These are phyloP conservation scores for Fusarium xylarioides DNA, from an alignment of 2,329 filamentous ascomycete species.

Conservation along the genomic window DNA sequence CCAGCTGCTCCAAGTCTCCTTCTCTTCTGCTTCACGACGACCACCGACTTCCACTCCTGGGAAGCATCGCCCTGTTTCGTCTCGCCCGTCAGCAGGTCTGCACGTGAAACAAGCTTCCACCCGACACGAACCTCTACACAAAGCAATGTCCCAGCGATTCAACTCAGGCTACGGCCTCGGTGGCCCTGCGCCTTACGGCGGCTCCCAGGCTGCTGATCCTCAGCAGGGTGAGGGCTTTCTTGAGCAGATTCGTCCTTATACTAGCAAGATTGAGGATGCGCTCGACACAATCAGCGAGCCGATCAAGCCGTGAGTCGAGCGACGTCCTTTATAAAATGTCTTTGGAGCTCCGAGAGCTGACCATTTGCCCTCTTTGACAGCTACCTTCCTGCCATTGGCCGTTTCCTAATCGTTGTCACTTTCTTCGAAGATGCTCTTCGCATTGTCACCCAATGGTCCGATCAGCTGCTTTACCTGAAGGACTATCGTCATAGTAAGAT, in stretches of 20 bases:
- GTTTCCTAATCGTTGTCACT: slow-evolving; percentile 97
- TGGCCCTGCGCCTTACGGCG: slow-evolving; percentile 73
- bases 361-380: slow-evolving; percentile 56
- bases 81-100: slow-evolving; percentile 42
- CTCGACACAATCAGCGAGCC: slow-evolving; percentile 89
- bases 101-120: slow-evolving; percentile 30
- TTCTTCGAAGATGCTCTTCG: slow-evolving; percentile 96
- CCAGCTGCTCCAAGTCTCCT: slow-evolving; percentile 2
- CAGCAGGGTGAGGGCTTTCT: slow-evolving; percentile 70
- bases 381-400: slow-evolving; percentile 92
- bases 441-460: slow-evolving; percentile 97
- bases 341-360: slow-evolving; percentile 26
- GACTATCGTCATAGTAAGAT: slow-evolving; percentile 91
- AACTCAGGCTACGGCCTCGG: slow-evolving; percentile 86
- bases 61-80: slow-evolving; percentile 19
- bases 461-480: slow-evolving; percentile 91
- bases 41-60: not conserved
- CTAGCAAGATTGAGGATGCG: slow-evolving; percentile 97
- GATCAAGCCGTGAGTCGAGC: slow-evolving; percentile 79
- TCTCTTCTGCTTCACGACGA: slow-evolving; percentile 9
- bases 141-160: slow-evolving; percentile 61
- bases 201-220: slow-evolving; percentile 61
- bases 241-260: slow-evolving; percentile 91
- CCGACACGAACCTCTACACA: slow-evolving; percentile 7
- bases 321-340: not conserved